A percentile compares a stretch with the other conserved stretches of the same genome.
Evolutionary conservation across 768 basidiomycete genomes (phyloP).

Genomic region (Dioszegia crocea): DNA sequence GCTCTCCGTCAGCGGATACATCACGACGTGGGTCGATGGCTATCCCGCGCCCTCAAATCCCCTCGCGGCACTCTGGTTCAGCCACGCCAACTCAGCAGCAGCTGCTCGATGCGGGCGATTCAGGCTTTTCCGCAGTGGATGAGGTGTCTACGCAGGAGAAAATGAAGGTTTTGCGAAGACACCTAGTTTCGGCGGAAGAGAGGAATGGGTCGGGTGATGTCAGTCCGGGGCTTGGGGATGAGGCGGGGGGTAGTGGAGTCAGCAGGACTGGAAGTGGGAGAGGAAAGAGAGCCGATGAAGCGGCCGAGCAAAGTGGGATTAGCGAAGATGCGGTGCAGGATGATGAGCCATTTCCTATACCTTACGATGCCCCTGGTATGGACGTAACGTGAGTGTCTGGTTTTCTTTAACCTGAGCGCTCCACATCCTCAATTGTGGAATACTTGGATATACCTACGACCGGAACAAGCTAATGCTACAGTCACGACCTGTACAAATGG

Average conservation of each 20-base stretch:
- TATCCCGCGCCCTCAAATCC: background rate
- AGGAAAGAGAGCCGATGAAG: background rate
- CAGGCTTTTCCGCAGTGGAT: constrained; percentile 32
- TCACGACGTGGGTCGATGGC: background rate
- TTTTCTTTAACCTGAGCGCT: too few species aligned
- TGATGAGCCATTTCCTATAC: constrained; percentile 76
- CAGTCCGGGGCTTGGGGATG: constrained; percentile 7
- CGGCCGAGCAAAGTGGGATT: constrained; percentile 1
- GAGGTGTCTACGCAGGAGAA: constrained; percentile 73
- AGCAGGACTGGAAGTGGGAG: constrained; percentile 6
- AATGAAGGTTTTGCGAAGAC: constrained; percentile 69
- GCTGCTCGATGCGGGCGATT: constrained; percentile 18
- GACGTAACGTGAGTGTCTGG: constrained; percentile 82
- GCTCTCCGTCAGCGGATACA: background rate
- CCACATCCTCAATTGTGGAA: too few species aligned
- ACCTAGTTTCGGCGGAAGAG: constrained; percentile 73
- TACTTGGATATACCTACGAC: too few species aligned
- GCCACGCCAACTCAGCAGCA: background rate
- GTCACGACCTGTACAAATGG: constrained; percentile 90
- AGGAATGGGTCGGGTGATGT: constrained; percentile 47
- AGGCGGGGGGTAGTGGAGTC: background rate
- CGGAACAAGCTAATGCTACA: constrained; percentile 24
- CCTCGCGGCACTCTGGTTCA: background rate
- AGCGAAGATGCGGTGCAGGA: constrained; percentile 47
- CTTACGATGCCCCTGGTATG: constrained; percentile 78